Conservation (phyloP, 2,329 filamentous ascomycete species). For the Sclerotinia nivalis region DNA sequence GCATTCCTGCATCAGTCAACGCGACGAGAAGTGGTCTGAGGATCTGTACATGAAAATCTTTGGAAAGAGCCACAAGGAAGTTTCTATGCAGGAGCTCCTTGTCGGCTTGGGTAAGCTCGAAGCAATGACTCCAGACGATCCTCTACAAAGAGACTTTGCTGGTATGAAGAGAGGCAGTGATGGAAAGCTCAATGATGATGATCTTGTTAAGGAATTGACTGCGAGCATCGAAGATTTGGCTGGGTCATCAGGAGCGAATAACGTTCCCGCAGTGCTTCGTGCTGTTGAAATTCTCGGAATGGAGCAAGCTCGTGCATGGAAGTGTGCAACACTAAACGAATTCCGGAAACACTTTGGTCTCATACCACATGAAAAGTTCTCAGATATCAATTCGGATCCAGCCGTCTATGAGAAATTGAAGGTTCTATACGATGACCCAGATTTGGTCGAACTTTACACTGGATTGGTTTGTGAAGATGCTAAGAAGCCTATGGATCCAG, state of each 20-base stretch:
- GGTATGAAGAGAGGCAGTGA: conserved; percentile 62
- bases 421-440: conserved; percentile 62
- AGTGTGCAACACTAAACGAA: conserved; percentile 71
- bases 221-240: conserved; percentile 71
- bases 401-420: conserved; percentile 64
- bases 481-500: conserved; percentile 51
- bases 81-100: conserved; percentile 60
- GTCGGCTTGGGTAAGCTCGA: conserved; percentile 65
- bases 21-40: conserved; percentile 81
- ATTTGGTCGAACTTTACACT: conserved; percentile 66
- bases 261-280: conserved; percentile 72
- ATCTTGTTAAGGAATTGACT: conserved; percentile 69
- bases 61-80: conserved; percentile 23
- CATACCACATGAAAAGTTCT: conserved; percentile 72
- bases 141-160: conserved; percentile 66
- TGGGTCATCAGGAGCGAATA: conserved; percentile 66
- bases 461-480: conserved; percentile 60
- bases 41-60: conserved; percentile 47
- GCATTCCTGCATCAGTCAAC: conserved; percentile 74
- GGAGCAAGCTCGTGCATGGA: conserved; percentile 72
- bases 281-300: conserved; percentile 79
- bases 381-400: conserved; percentile 78
- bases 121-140: conserved; percentile 60
- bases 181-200: conserved; percentile 71
- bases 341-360: conserved; percentile 81